Base-by-base conservation (phyloP, 202 grass and related monocot genomes). In the Digitaria exilis region DNA sequence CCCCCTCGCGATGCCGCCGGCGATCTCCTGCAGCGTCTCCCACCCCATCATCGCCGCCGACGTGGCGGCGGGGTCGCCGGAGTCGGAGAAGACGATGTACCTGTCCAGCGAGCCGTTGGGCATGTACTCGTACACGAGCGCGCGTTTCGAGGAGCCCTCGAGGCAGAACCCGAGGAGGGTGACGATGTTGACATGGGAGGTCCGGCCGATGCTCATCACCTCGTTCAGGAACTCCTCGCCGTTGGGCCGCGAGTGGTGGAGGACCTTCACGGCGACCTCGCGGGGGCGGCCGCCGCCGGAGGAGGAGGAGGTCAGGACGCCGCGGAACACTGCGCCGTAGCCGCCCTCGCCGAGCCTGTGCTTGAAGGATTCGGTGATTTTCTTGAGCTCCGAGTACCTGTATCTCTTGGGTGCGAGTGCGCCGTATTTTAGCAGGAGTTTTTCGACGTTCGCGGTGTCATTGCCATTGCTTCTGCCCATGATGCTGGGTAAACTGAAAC, bases 161-260 rank as follows among this genome's bases (percentile, higher is more conserved):
- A 88, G 81, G 56, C 94, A 97, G 69, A 96, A 91, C 2, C 94
- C 94, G 6, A 93, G 84, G 50, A 97, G 32, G 22, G 62, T 87
- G n/a, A 97, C 94, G 55, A 97, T 81, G 79, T 94, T 97, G 7
- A 94, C 94, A 48, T 97, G 94, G 2, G 87, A 92, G 2, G 91
- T 94, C 49, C 91, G 51, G 2, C 94, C 87, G 5, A 97, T 97
- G 76, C 89, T 97, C 71, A 89, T 50, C 44, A 97, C 91, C 85
- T 97, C 89, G 67, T 94, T 97, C 3, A 97, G 62, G 73, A 97
- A 94, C 46, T 94, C 89, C 75, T 86, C 85, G 32, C 87, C 89
- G 19, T 92, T 84, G 50, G 85, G 74, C 0, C 56, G 18, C 0
- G 85, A 77, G 34, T 87, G 63, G 69, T 71, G 82, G 10, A 97